Percentiles rank a stretch among this genome's conserved stretches.
Evolutionary conservation across 192 early-diverging fungal genomes (phyloP).

Genomic region (Coemansia interrupta): DNA sequence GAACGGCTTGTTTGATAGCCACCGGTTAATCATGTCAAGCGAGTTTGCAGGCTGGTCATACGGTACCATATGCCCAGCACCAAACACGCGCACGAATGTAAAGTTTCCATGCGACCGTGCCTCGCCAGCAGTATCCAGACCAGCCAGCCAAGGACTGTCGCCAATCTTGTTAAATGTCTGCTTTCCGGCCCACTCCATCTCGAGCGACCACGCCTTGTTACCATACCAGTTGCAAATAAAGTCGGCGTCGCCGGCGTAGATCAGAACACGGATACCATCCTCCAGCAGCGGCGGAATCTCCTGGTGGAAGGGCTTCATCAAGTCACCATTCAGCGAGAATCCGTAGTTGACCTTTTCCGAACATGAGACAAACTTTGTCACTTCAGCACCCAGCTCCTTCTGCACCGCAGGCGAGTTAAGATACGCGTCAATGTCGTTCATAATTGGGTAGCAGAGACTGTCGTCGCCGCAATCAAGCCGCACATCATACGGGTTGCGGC

Average conservation of each 20-base stretch:
- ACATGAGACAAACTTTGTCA: slow-evolving; percentile 71
- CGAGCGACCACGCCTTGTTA: slow-evolving; percentile 88
- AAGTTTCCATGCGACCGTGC: slow-evolving; percentile 67
- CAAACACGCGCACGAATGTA: slow-evolving; percentile 81
- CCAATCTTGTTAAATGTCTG: slow-evolving; percentile 62
- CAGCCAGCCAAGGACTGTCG: slow-evolving; percentile 71
- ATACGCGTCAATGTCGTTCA: slow-evolving; percentile 73
- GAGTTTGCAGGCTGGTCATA: slow-evolving; percentile 84
- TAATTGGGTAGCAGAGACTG: slow-evolving; percentile 83
- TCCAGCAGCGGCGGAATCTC: slow-evolving; percentile 71
- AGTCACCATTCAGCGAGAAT: slow-evolving; percentile 82
- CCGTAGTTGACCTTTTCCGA: slow-evolving; percentile 75
- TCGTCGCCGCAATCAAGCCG: slow-evolving; percentile 77
- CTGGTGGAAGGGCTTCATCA: slow-evolving; percentile 76
- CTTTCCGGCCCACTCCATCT: slow-evolving; percentile 82
- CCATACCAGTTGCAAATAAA: slow-evolving; percentile 89
- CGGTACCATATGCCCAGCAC: slow-evolving; percentile 88
- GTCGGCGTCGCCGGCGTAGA: slow-evolving; percentile 93
- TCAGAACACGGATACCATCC: slow-evolving; percentile 74
- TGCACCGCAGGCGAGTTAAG: slow-evolving; percentile 77
- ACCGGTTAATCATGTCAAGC: slow-evolving; percentile 84
- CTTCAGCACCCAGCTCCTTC: slow-evolving; percentile 70
- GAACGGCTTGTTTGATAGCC: slow-evolving; percentile 57
- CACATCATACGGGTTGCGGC: slow-evolving; percentile 92
- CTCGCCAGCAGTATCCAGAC: slow-evolving; percentile 61